Percentiles rank a stretch among this genome's conserved stretches.
Evolutionary conservation across 1,284 basidiomycete species (phyloP).

Genomic region (Cryptococcus jaspeensis): DNA sequence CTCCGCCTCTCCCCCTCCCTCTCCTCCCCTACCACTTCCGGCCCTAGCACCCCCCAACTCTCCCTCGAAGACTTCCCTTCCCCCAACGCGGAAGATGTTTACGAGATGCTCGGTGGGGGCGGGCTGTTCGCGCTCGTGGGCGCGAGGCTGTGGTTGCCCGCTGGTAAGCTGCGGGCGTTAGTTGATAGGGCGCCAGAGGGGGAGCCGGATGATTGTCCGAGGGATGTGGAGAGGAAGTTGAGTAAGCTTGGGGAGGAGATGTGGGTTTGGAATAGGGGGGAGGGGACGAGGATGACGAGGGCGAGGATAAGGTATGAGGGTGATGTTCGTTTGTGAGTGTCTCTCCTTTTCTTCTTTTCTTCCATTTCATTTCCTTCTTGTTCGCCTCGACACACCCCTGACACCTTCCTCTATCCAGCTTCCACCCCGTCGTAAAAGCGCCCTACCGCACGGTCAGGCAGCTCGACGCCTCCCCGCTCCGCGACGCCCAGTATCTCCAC

Average conservation of each 20-base stretch:
- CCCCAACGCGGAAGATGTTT: slow-evolving; percentile 10
- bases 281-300: slow-evolving; percentile 21
- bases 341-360: too few relatives aligned
- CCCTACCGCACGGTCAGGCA: slow-evolving; percentile 22
- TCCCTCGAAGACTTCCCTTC: slow-evolving; percentile 12
- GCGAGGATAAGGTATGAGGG: slow-evolving; percentile 40
- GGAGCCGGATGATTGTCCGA: slow-evolving; percentile 21
- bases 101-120: slow-evolving; percentile 39
- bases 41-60: slow-evolving; percentile 22
- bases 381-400: not conserved
- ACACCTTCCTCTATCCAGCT: slow-evolving; percentile 23
- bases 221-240: slow-evolving; percentile 21
- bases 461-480: slow-evolving; percentile 25
- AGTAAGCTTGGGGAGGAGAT: slow-evolving; percentile 32
- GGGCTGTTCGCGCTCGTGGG: slow-evolving; percentile 41
- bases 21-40: slow-evolving; percentile 5
- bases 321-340: slow-evolving; percentile 33
- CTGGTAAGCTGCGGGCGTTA: slow-evolving; percentile 23
- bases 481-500: slow-evolving; percentile 37
- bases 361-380: not conserved
- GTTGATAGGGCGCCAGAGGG: slow-evolving; percentile 23
- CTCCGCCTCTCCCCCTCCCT: slow-evolving; percentile 1
- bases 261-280: slow-evolving; percentile 35
- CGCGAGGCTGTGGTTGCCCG: slow-evolving; percentile 35
- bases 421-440: slow-evolving; percentile 29